phyloP scores from a whole-genome alignment of 2,329 filamentous ascomycete species.

The Didymella lethalis region DNA sequence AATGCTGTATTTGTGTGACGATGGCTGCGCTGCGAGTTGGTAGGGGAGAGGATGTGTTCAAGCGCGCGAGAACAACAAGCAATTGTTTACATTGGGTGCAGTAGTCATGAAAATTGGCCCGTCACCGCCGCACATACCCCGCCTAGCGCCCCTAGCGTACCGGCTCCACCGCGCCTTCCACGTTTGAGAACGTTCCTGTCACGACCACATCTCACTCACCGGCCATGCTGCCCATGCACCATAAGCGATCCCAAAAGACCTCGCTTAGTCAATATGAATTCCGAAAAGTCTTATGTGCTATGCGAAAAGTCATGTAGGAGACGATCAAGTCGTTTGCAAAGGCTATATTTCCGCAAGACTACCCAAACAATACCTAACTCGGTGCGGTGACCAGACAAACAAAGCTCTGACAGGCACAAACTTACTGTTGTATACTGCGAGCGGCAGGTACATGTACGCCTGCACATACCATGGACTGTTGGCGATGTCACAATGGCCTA shows the following conservation, averaged over 20 bases:
- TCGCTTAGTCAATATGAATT: neutral
- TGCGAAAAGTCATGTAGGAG: too few species aligned
- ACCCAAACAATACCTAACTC: too few species aligned
- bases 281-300: too few species aligned
- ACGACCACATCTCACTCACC: constrained; percentile 7
- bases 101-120: constrained; percentile 33
- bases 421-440: too few species aligned
- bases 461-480: too few species aligned
- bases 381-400: too few species aligned
- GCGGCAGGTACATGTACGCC: too few species aligned
- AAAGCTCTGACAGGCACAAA: too few species aligned
- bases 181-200: constrained; percentile 9
- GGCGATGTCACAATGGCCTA: too few species aligned
- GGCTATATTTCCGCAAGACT: too few species aligned
- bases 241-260: neutral
- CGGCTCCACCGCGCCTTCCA: constrained; percentile 16
- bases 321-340: too few species aligned
- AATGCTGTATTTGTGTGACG: constrained; percentile 19
- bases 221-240: neutral
- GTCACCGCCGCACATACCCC: constrained; percentile 15
- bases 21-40: constrained; percentile 7
- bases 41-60: constrained; percentile 27
- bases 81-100: constrained; percentile 32
- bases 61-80: constrained; percentile 32
- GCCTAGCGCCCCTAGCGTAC: constrained; percentile 14